Conservation (phyloP, 1,284 basidiomycete species). For the Trichosporon asahii region DNA sequence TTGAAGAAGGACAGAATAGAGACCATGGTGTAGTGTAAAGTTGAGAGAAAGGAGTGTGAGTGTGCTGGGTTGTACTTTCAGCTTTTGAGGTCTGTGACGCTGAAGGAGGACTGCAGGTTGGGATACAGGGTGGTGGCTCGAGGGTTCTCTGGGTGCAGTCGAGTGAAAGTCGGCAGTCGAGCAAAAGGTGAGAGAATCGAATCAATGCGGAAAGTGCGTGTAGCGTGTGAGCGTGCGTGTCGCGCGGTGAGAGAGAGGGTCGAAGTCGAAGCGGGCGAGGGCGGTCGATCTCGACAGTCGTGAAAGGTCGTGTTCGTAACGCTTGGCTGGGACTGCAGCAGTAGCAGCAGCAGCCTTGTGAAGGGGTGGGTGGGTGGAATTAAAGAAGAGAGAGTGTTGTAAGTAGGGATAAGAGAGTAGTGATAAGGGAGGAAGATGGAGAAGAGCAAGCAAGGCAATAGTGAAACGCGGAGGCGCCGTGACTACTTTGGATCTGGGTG, state of each 20-base stretch:
- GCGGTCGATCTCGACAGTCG: not conserved
- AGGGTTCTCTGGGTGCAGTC: not conserved
- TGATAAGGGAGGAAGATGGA: too few species aligned
- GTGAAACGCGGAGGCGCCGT: not conserved
- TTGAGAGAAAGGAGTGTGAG: not conserved
- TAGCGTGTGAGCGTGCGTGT: not conserved
- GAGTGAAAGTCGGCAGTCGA: not conserved
- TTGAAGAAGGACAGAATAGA: constrained; percentile 40
- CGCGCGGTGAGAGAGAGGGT: not conserved
- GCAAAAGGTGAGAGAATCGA: not conserved
- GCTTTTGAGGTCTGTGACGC: not conserved
- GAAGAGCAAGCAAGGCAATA: not conserved
- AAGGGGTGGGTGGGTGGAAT: not conserved
- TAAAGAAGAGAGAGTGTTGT: not conserved
- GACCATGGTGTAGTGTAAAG: constrained; percentile 28
- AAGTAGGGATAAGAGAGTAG: not conserved
- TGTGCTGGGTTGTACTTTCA: not conserved
- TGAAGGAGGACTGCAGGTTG: constrained; percentile 1
- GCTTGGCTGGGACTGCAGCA: not conserved
- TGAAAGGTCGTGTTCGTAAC: constrained; percentile 5
- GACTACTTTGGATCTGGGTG: not conserved
- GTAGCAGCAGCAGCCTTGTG: not conserved
- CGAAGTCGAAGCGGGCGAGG: not conserved
- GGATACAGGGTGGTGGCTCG: constrained; percentile 11
- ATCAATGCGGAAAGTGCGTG: not conserved